phyloP scores from a whole-genome alignment of 345 rosid species.

The Rhizophora mangle region DNA sequence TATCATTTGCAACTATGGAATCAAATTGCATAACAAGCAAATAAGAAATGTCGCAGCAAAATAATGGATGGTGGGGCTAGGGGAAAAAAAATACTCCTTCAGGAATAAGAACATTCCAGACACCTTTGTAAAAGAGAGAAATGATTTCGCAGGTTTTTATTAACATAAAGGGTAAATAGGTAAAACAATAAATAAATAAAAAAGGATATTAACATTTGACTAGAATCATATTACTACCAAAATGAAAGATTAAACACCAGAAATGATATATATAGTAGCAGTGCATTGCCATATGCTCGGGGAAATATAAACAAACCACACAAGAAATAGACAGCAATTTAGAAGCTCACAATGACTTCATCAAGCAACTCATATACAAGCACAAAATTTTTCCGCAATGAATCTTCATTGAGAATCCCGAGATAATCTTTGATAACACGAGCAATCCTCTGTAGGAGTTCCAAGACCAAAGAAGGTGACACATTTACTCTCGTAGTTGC shows the following conservation, averaged over 20 bases:
- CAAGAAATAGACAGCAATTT: background rate
- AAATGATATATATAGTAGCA: background rate
- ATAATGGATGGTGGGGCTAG: background rate
- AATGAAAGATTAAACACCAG: background rate
- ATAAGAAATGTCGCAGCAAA: background rate
- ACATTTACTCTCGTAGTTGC: conserved; percentile 91
- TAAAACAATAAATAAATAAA: background rate
- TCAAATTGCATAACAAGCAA: background rate
- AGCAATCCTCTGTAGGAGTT: conserved; percentile 93
- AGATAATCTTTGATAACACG: conserved; percentile 97
- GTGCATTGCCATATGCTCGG: background rate
- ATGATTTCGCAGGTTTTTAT: background rate
- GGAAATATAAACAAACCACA: background rate
- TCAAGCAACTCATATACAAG: conserved; percentile 97
- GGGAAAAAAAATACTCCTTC: background rate
- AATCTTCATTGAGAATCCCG: conserved; percentile 93
- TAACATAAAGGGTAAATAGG: background rate
- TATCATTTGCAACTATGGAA: background rate
- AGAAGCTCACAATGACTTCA: conserved; percentile 84
- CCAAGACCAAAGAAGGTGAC: conserved; percentile 94
- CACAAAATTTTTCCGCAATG: conserved; percentile 83
- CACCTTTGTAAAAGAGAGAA: background rate
- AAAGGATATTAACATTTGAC: background rate
- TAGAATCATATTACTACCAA: background rate
- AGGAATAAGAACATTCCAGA: background rate